Evolutionary conservation across 2,329 filamentous ascomycete species (phyloP).

Genomic region (Aspergillus sp.): DNA sequence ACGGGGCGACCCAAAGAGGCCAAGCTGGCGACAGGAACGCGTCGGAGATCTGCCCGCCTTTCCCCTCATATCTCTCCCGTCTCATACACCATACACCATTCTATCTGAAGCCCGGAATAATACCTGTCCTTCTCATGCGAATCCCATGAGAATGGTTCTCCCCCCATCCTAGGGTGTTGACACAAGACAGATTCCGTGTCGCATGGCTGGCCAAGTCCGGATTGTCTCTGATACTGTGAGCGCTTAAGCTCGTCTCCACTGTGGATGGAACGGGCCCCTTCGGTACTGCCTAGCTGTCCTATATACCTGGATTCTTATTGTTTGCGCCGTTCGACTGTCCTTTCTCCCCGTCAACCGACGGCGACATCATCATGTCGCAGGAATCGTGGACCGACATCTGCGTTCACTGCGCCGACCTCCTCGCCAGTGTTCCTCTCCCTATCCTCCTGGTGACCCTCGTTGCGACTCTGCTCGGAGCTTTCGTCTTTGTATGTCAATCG

Average conservation of each 20-base stretch:
- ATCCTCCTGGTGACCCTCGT: slow-evolving; percentile 29
- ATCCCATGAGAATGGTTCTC: slow-evolving; percentile 10
- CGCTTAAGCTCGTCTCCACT: slow-evolving; percentile 16
- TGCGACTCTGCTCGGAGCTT: slow-evolving; percentile 29
- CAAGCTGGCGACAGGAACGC: slow-evolving; percentile 21
- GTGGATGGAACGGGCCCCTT: slow-evolving; percentile 6
- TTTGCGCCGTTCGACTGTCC: background rate
- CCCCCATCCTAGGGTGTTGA: slow-evolving; percentile 10
- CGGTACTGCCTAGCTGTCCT: slow-evolving; percentile 7
- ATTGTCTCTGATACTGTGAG: slow-evolving; percentile 17
- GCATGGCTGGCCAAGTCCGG: slow-evolving; percentile 25
- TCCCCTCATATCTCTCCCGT: slow-evolving; percentile 1
- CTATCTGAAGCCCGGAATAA: too few relatives aligned
- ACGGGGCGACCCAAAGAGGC: slow-evolving; percentile 14
- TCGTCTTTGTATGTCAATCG: slow-evolving; percentile 32
- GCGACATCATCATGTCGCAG: slow-evolving; percentile 24
- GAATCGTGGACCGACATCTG: slow-evolving; percentile 29
- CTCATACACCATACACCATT: background rate
- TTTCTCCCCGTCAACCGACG: background rate
- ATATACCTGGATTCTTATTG: slow-evolving; percentile 3
- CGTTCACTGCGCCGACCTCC: slow-evolving; percentile 31
- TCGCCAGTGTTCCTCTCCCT: slow-evolving; percentile 27
- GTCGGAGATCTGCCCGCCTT: slow-evolving; percentile 10
- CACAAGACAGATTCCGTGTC: slow-evolving; percentile 15
- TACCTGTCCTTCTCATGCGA: background rate